A percentile compares a stretch with the other conserved stretches of the same genome.
Evolutionary conservation across 2,329 filamentous ascomycete species (phyloP).

Genomic region (Pseudogymnoascus sp.): DNA sequence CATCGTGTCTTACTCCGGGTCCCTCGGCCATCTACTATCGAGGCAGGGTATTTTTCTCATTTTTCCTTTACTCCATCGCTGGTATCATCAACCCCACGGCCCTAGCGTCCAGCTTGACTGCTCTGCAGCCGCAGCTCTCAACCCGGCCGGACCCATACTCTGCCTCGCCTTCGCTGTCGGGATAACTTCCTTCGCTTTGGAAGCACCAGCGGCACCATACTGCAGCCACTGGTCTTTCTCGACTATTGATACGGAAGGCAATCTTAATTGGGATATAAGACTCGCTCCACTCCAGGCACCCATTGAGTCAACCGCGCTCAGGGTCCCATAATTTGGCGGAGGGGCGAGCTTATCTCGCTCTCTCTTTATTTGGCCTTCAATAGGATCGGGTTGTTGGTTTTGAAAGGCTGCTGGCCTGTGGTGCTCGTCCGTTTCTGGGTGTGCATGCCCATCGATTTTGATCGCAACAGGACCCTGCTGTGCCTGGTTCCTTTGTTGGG

Average conservation of each 20-base stretch:
- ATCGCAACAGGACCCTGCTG: background rate
- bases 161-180: conserved; percentile 49
- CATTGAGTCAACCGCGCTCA: conserved; percentile 59
- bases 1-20: background rate
- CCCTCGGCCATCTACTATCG: background rate
- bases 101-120: conserved; percentile 52
- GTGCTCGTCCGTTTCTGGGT: conserved; percentile 19
- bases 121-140: conserved; percentile 34
- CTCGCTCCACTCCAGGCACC: conserved; percentile 70
- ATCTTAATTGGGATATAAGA: conserved; percentile 57
- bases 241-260: conserved; percentile 59
- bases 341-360: conserved; percentile 33
- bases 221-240: conserved; percentile 64
- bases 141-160: conserved; percentile 50
- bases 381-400: conserved; percentile 43
- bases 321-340: conserved; percentile 42
- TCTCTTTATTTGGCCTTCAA: conserved; percentile 49
- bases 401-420: conserved; percentile 21
- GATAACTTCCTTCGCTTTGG: conserved; percentile 50
- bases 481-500: conserved; percentile 3
- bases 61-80: background rate
- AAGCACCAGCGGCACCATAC: conserved; percentile 56
- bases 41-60: background rate
- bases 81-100: conserved; percentile 38
- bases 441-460: background rate